Base-by-base conservation (phyloP, 805 yeast species). In the Komagataella ulmi region DNA sequence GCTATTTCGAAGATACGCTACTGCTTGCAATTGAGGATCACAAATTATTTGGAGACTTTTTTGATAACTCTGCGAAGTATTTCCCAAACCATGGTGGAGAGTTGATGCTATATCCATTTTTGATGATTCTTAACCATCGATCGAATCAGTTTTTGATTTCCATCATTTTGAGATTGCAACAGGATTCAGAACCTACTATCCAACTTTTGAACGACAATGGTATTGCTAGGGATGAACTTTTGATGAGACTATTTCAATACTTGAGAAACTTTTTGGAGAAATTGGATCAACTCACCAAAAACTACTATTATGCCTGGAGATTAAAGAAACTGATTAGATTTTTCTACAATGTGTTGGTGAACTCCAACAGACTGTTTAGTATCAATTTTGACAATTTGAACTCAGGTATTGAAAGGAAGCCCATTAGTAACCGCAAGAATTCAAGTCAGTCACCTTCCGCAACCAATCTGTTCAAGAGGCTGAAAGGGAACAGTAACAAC, bases 121-220 rank as follows among this genome's bases (percentile, higher is more conserved):
- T 79, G 58, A 59, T 79, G 58, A 71, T 77, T 50, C 66, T 75
- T 44, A 80, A 80, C 53, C 81, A 78, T 56, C 67, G 83, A 55
- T 74, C 82, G 4, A 70, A 76, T 58, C 81, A 78, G 56, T 78
- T 79, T 56, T 67, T 79, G 63, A 77, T 79, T n/a, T 77, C 81
- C 46, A 60, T 79, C 57, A 72, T 78, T 23, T 57, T 79, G 50
- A 68, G 83, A 59, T 67, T 68, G 50, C 71, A 68, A 51, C 71
- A 67, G 53, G 61, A 58, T 49, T 65, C 69, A 3, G 69, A 70
- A 1, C 52, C 67, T 1, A 57, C 65, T 17, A 57, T 61, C 54
- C 70, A 66, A 47, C 65, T 67, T 47, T 55, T 68, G 40, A 57
- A 56, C 36, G 59, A 56, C 44, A 67, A 67, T 52, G 65, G 63